A percentile compares a stretch with the other conserved stretches of the same genome.
Conservation (phyloP, 164 flowering plant species). For the Vitis riparia region DNA sequence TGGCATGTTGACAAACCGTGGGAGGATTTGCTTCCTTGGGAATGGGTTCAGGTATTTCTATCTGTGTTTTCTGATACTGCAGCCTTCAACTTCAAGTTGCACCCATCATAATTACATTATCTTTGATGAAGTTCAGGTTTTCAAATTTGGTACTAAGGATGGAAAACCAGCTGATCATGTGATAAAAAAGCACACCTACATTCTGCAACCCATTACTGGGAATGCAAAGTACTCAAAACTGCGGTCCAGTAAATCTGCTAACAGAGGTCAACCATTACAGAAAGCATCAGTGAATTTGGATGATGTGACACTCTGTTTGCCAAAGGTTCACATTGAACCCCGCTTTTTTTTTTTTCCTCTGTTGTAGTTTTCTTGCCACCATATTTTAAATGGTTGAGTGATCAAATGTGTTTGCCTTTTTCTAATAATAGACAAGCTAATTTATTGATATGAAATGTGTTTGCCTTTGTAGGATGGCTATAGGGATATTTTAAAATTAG, state of each 20-base stretch:
- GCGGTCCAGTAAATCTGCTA: conserved; percentile 45
- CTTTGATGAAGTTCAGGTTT: conserved; percentile 52
- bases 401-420: too few relatives aligned
- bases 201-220: conserved; percentile 92
- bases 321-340: conserved; percentile 54
- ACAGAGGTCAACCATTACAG: conserved; percentile 59
- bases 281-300: conserved; percentile 82
- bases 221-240: conserved; percentile 80
- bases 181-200: conserved; percentile 53
- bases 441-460: neutral
- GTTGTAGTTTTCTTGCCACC: neutral
- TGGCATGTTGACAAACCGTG: conserved; percentile 79
- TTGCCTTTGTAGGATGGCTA: conserved; percentile 73
- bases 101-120: neutral
- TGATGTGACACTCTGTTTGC: conserved; percentile 89
- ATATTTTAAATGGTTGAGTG: too few relatives aligned
- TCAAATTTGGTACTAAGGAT: conserved; percentile 63
- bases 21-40: conserved; percentile 88
- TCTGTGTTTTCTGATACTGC: neutral
- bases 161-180: conserved; percentile 44
- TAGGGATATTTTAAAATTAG: conserved; percentile 75
- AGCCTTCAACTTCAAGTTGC: neutral
- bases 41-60: conserved; percentile 78
- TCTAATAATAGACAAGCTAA: too few relatives aligned
- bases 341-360: neutral